Evolutionary conservation across 2,329 filamentous ascomycete genomes (phyloP), one percentile per base, ranked within the genome.

Genomic region (Leptoxyphium fumago): DNA sequence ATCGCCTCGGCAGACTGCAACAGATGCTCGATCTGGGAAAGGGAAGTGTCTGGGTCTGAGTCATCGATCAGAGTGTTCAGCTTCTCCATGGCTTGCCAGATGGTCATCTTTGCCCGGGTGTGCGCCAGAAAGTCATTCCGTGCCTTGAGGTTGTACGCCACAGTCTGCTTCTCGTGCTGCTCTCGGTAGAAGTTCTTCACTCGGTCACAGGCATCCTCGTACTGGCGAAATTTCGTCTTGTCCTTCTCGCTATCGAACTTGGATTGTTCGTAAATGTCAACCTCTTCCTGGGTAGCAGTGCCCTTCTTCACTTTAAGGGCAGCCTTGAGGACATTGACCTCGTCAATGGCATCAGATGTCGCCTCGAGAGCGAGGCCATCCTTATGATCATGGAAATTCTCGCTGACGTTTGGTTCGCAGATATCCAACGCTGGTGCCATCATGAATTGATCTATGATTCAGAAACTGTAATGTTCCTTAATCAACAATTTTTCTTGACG

Each of bases 61-160:
- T 93, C 84, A 66, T 94, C 87, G 62, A 94, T 83, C 43, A 94
- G 74, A 0, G 82, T 86, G 73, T 94, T 85, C 58, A 94, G 80
- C 65, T 86, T 88, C 74, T 93, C 84, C 67, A 94, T 91, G 15
- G 87, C 87, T 62, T 93, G 72, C 87, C 86, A 94, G 61, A 94
- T 73, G 49, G 80, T 82, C 83, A 94, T 85, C 62, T 82, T 73
- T 13, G 81, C 77, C 43, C 82, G 77, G 1, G 74, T 74, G 48
- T 78, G 75, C 50, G 71, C 72, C 62, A 78, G 68, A 67, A 86
- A 84, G 44, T 73, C 68, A 53, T 82, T 78, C 44, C 87, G 83
- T 11, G 83, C 84, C 50, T 79, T 77, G 38, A 93, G 72, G 69
- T 94, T 94, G 73, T 88, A 93, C 9, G 83, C 78, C 0, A 85